A percentile compares a stretch with the other conserved stretches of the same genome.
Evolutionary conservation across 2,329 filamentous ascomycete species (phyloP).

Genomic region (Metarhizium anisopliae): DNA sequence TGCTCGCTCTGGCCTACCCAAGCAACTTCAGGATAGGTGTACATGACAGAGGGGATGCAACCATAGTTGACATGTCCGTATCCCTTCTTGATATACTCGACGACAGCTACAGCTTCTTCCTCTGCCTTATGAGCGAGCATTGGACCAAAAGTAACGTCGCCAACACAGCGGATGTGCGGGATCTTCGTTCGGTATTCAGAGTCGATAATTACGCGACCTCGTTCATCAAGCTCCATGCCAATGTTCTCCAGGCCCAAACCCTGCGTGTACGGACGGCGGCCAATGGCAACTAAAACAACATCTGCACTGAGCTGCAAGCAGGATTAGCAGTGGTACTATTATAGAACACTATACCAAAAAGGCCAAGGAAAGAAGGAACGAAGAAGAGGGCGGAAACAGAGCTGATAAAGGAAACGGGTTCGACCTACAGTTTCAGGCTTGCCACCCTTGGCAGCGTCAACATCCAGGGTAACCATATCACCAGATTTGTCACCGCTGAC

Average conservation of each 20-base stretch:
- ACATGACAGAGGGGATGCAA: constrained; percentile 98
- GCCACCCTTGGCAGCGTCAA: constrained; percentile 92
- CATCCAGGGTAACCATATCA: constrained; percentile 68
- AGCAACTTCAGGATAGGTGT: constrained; percentile 95
- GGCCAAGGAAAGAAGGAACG: background rate
- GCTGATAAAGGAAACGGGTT: background rate
- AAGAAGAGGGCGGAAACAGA: background rate
- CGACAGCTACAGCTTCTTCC: constrained; percentile 88
- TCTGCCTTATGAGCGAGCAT: constrained; percentile 99
- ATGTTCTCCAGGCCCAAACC: constrained; percentile 92
- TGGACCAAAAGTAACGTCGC: constrained; percentile 92
- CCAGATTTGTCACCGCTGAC: constrained; percentile 71
- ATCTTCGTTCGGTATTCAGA: constrained; percentile 98
- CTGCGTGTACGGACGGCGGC: constrained; percentile 86
- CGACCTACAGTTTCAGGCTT: constrained; percentile 72
- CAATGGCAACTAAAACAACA: constrained; percentile 93
- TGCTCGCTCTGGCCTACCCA: constrained; percentile 98
- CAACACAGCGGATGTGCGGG: constrained; percentile 92
- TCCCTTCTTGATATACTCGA: constrained; percentile 97
- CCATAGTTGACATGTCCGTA: constrained; percentile 98
- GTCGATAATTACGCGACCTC: constrained; percentile 92
- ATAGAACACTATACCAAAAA: background rate
- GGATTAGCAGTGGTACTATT: constrained; percentile 11
- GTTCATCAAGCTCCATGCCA: constrained; percentile 83
- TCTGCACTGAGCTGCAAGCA: constrained; percentile 73